Percentiles rank a stretch among this genome's conserved stretches.
phyloP scores from a whole-genome alignment of 2,329 filamentous ascomycete genomes.

The Thelonectria blattea region DNA sequence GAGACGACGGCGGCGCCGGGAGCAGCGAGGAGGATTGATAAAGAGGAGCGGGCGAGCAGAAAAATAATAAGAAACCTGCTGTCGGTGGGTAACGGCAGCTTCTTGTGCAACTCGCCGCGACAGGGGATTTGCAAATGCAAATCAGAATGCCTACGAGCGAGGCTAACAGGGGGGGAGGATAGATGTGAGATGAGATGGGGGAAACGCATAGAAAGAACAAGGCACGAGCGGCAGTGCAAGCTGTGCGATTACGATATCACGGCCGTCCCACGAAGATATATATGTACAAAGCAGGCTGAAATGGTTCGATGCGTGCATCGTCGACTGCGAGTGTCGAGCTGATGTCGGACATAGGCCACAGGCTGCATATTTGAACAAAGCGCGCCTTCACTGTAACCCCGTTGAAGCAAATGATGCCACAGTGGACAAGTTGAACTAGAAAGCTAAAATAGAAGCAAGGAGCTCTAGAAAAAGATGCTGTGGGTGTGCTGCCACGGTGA shows the following conservation, averaged over 20 bases:
- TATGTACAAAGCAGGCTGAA: background rate
- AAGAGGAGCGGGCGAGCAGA: background rate
- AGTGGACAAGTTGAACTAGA: no score
- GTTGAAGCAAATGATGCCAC: no score
- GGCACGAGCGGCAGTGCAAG: constrained; percentile 12
- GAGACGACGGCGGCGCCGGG: background rate
- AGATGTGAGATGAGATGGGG: background rate
- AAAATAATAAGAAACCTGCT: constrained; percentile 11
- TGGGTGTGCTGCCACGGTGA: constrained; percentile 2
- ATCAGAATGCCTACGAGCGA: background rate
- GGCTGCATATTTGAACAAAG: background rate
- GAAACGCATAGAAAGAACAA: constrained; percentile 11
- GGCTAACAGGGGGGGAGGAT: background rate
- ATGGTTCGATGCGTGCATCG: constrained; percentile 44
- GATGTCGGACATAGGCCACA: constrained; percentile 10
- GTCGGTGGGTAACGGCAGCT: background rate
- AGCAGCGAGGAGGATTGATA: background rate
- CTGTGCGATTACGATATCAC: constrained; percentile 13
- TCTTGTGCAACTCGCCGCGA: constrained; percentile 1
- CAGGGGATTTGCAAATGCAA: constrained; percentile 1
- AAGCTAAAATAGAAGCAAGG: no score
- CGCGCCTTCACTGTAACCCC: no score
- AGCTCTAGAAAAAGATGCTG: background rate
- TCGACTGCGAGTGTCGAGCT: constrained; percentile 26
- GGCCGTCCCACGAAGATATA: no score